Conservation (phyloP, 2,329 filamentous ascomycete species). For the Pseudogymnoascus sp. region DNA sequence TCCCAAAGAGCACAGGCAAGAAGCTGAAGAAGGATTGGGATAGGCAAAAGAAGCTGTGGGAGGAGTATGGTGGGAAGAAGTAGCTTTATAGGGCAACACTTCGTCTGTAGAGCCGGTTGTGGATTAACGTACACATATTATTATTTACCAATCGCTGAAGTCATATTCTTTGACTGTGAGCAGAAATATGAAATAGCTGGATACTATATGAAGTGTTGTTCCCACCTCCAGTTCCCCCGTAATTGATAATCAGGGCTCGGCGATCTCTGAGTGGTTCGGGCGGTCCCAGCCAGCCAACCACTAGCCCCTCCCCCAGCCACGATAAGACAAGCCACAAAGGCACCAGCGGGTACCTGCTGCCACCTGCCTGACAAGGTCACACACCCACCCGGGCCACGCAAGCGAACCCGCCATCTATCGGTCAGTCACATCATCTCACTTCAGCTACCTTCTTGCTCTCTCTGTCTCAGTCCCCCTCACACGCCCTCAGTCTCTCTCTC, state of each 20-base stretch:
- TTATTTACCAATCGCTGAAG: neutral
- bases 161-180: no score
- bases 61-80: slow-evolving; percentile 40
- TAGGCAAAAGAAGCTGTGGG: slow-evolving; percentile 76
- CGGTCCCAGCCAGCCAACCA: neutral
- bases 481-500: neutral
- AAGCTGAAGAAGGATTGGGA: slow-evolving; percentile 87
- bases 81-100: neutral
- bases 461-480: neutral
- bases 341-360: neutral
- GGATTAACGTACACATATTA: neutral
- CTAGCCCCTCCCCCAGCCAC: neutral
- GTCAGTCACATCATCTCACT: slow-evolving; percentile 8
- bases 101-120: neutral
- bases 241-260: neutral
- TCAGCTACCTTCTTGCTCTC: slow-evolving; percentile 1
- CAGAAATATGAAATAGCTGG: no score
- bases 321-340: neutral
- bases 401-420: slow-evolving; percentile 2
- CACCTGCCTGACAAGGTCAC: slow-evolving; percentile 4
- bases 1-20: slow-evolving; percentile 72
- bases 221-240: neutral
- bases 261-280: neutral
- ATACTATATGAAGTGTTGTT: neutral
- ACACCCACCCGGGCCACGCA: slow-evolving; percentile 2